Conservation (phyloP, 345 rosid genomes). For the Lumnitzera littorea region DNA sequence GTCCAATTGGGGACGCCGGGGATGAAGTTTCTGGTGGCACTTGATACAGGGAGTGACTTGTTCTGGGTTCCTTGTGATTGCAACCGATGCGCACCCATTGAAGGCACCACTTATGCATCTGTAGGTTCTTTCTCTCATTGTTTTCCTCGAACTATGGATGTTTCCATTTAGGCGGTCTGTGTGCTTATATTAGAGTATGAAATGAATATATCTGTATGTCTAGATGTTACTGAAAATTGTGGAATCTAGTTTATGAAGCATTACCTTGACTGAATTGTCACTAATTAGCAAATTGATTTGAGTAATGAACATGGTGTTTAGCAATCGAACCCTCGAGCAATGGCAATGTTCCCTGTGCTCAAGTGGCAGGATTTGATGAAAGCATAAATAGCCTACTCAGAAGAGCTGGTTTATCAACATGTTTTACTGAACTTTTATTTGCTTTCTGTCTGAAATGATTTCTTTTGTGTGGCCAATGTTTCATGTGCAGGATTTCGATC, state of each 20-base stretch:
- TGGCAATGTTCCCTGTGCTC: too few relatives aligned
- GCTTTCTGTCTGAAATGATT: conserved; percentile 10
- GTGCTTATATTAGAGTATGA: background rate
- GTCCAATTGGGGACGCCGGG: conserved; percentile 83
- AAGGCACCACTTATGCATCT: conserved; percentile 49
- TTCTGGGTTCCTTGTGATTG: conserved; percentile 95
- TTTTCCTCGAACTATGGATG: background rate
- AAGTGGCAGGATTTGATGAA: too few relatives aligned
- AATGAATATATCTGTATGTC: too few relatives aligned
- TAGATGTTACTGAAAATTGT: too few relatives aligned
- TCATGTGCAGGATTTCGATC: conserved; percentile 52
- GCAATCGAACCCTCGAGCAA: too few relatives aligned
- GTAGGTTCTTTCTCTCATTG: conserved; percentile 27
- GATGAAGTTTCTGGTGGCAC: conserved; percentile 83
- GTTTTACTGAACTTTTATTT: background rate
- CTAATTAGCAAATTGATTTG: too few relatives aligned
- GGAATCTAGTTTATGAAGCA: too few relatives aligned
- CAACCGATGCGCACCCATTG: conserved; percentile 59
- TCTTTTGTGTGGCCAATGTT: background rate
- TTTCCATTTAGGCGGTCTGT: too few relatives aligned
- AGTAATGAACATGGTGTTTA: too few relatives aligned
- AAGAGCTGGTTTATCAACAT: background rate
- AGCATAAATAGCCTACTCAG: background rate
- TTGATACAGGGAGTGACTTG: conserved; percentile 81
- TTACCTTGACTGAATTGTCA: too few relatives aligned